Base-by-base conservation (phyloP, 1,139 yeast species). In the Diutina siamensis region DNA sequence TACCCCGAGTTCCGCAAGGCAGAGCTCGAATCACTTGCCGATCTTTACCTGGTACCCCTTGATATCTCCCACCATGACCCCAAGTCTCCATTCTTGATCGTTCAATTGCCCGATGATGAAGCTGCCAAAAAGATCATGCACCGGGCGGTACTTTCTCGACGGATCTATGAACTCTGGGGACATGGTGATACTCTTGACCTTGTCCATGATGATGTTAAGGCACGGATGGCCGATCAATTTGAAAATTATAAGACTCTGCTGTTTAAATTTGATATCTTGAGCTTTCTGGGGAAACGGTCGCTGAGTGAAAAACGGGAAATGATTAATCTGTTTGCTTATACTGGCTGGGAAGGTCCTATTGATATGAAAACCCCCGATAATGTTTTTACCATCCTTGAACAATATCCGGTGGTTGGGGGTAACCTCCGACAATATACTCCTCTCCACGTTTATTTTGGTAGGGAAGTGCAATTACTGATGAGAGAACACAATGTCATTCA, bases 161-260 rank as follows among this genome's bases (percentile, higher is more conserved):
- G 87, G 0, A 79, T 89, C 21, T 92, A 86, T 57, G 96, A 89
- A 57, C 65, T 87, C 10, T 88, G 94, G 84, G 95, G 95, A 2
- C 63, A 69, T 40, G 97, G 94, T 0, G 51, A 53, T 0, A 66
- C 68, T 7, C 61, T 78, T 46, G 80, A 74, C 0, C 71, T 68
- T 40, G 60, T 89, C 44, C 96, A 87, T 55, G 60, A 59, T 10
- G 65, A 68, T 47, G 74, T 86, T 4, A 63, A 72, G 54, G 35
- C 44, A 27, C 64, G 50, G 48, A 59, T 67, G 51, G 36, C 46
- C 40, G 60, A 48, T 50, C 57, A 57, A 42, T 64, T 67, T 46
- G 63, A 54, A 1, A 28, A 46, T 2, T 77, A 71, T 56, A 64
- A 65, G 48, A 52, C 68, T 2, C 57, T 60, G 35, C 64, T 85